Evolutionary conservation across 1,139 yeast species (phyloP).

Genomic region (Scheffersomyces stambukii): DNA sequence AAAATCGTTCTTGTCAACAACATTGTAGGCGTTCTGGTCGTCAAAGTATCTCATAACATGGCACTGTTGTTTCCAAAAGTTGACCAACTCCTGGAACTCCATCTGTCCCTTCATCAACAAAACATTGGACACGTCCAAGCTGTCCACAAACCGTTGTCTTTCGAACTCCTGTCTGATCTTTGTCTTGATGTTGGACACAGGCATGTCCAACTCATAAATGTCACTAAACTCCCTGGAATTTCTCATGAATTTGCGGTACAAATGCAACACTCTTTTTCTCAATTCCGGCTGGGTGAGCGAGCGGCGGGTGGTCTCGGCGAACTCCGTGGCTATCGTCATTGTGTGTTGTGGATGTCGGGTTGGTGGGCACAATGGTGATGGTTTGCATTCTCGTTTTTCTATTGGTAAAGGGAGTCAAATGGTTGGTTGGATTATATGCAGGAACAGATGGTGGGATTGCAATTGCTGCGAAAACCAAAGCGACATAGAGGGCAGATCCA

Average conservation of each 20-base stretch:
- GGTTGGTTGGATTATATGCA: slow-evolving; percentile 22
- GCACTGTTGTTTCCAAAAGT: slow-evolving; percentile 89
- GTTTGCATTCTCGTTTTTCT: not conserved
- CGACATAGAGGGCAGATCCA: not conserved
- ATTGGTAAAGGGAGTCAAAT: slow-evolving; percentile 16
- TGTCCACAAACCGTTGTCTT: slow-evolving; percentile 70
- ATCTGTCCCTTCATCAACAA: slow-evolving; percentile 80
- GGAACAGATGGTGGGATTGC: slow-evolving; percentile 2
- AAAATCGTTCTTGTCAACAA: slow-evolving; percentile 49
- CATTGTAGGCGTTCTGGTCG: slow-evolving; percentile 53
- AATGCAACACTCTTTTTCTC: slow-evolving; percentile 58
- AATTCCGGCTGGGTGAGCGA: slow-evolving; percentile 61
- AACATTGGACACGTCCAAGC: slow-evolving; percentile 61
- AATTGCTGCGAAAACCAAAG: not conserved
- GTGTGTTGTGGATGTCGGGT: slow-evolving; percentile 4
- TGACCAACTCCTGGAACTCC: slow-evolving; percentile 86
- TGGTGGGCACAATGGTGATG: not conserved
- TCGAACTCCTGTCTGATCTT: slow-evolving; percentile 88
- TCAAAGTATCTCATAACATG: slow-evolving; percentile 82
- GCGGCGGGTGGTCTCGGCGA: slow-evolving; percentile 77
- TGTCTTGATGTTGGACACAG: slow-evolving; percentile 76
- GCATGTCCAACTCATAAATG: slow-evolving; percentile 77
- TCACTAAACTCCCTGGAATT: slow-evolving; percentile 60
- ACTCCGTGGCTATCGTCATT: slow-evolving; percentile 73
- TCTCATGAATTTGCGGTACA: slow-evolving; percentile 71